Percentiles rank a stretch among this genome's conserved stretches.
Evolutionary conservation across 306 rosid genomes (phyloP).

Genomic region (Urtica urens): DNA sequence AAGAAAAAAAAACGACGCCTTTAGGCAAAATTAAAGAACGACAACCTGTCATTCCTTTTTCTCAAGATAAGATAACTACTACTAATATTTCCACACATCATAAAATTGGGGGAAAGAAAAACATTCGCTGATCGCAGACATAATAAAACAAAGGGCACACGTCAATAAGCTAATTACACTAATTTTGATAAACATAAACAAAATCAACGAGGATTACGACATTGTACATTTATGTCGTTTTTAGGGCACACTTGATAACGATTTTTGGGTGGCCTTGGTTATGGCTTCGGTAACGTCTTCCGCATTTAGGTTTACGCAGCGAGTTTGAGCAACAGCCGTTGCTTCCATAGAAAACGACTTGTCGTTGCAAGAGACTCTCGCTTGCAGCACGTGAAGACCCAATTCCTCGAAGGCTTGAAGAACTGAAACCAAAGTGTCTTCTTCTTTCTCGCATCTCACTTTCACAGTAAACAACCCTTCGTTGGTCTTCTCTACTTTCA

Average conservation of each 20-base stretch:
- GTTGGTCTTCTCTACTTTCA: conserved; percentile 56
- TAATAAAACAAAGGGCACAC: too few species aligned
- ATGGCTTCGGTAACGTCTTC: conserved; percentile 35
- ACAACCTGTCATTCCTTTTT: too few species aligned
- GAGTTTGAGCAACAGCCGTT: conserved; percentile 30
- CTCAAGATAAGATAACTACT: too few species aligned
- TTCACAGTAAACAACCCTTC: conserved; percentile 42
- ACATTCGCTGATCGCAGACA: too few species aligned
- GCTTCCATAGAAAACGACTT: conserved; percentile 53
- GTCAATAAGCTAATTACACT: too few species aligned
- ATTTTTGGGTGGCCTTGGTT: conserved; percentile 29
- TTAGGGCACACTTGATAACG: not conserved
- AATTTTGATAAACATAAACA: too few species aligned
- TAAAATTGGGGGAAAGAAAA: too few species aligned
- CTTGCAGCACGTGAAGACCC: conserved; percentile 49
- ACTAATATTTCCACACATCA: too few species aligned
- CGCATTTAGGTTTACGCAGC: conserved; percentile 16
- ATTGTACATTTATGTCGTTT: not conserved
- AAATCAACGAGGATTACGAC: too few species aligned
- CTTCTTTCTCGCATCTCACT: conserved; percentile 47
- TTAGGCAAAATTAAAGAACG: too few species aligned
- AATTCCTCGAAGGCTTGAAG: conserved; percentile 54
- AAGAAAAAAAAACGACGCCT: too few species aligned
- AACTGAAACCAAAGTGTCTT: conserved; percentile 48
- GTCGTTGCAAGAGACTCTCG: conserved; percentile 56